Evolutionary conservation across 305 asterid species (phyloP).

Genomic region (Fraxinus platypoda): DNA sequence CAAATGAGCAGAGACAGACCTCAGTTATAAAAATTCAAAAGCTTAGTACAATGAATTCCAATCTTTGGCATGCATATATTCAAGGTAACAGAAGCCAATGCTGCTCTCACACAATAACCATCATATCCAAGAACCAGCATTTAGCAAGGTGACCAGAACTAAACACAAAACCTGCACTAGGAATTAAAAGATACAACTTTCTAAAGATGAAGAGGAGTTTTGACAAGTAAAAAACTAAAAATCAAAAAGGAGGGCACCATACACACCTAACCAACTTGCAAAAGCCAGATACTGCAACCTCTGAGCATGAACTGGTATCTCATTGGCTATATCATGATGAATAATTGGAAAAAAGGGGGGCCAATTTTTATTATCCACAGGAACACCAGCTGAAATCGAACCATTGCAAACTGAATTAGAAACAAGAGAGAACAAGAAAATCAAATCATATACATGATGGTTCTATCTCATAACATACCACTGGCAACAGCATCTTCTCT

Average conservation of each 20-base stretch:
- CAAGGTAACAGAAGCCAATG: background rate
- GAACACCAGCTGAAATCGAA: slow-evolving; percentile 65
- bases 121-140: background rate
- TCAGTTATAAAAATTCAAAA: background rate
- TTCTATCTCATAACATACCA: slow-evolving; percentile 48
- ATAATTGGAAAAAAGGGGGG: slow-evolving; percentile 93
- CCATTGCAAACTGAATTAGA: slow-evolving; percentile 22
- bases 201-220: background rate
- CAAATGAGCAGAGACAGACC: background rate
- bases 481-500: slow-evolving; percentile 83
- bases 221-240: background rate
- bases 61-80: background rate
- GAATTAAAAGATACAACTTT: background rate
- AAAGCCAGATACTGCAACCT: slow-evolving; percentile 96
- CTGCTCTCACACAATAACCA: background rate
- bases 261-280: slow-evolving; percentile 86
- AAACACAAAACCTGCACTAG: background rate
- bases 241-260: slow-evolving; percentile 10
- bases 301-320: slow-evolving; percentile 82
- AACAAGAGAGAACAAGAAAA: slow-evolving; percentile 19
- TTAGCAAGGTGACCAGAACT: background rate
- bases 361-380: slow-evolving; percentile 86
- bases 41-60: background rate
- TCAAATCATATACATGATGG: background rate
- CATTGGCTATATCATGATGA: slow-evolving; percentile 96